Evolutionary conservation across 2,329 filamentous ascomycete species (phyloP), one percentile per base, ranked within the genome.

Genomic region (Atkinsonella hypoxylon): DNA sequence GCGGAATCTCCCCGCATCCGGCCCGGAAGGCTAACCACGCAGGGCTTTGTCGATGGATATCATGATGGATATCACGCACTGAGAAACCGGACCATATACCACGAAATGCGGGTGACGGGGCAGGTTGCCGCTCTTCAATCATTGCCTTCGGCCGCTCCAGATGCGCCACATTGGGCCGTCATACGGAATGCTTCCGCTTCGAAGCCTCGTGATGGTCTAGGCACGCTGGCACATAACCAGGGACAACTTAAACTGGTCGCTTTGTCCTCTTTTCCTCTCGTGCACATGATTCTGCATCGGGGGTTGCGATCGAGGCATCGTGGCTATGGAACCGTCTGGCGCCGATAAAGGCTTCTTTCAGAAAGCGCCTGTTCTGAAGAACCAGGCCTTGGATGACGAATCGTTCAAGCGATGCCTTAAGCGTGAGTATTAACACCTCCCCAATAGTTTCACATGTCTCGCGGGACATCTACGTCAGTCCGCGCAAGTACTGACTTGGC

Each of bases 341-440:
- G 63, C 71, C 12, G 68, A 74, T 54, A 67, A 59, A 9, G 78
- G 79, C 53, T 81, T 80, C 64, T 78, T 82, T 56, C 79, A 81
- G 56, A 62, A 70, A 39, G 65, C 71, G 4, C 76, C 74, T 2
- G 66, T 71, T 10, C 61, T 82, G 44, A 66, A 62, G 13, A 82
- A 82, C 56, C 78, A 81, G 52, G 79, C 77, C 52, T 63, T 74
- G 42, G 75, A 81, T 36, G 79, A 82, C 60, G 64, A 63, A 6
- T 74, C 70, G 48, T 71, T 77, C 26, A 71, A 73, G 58, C 68
- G 78, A 32, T 67, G 73, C n/a, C 66, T 79, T 31, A 68, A 70
- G 47, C 64, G 79, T 81, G 59, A 56, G 69, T 58, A 43, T 10
- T 22, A 15, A 41, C 43, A 11, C 36, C 49, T n/a, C 15, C 34